Base-by-base conservation (phyloP, 345 rosid genomes). In the Cardamine chenopodiifolia region DNA sequence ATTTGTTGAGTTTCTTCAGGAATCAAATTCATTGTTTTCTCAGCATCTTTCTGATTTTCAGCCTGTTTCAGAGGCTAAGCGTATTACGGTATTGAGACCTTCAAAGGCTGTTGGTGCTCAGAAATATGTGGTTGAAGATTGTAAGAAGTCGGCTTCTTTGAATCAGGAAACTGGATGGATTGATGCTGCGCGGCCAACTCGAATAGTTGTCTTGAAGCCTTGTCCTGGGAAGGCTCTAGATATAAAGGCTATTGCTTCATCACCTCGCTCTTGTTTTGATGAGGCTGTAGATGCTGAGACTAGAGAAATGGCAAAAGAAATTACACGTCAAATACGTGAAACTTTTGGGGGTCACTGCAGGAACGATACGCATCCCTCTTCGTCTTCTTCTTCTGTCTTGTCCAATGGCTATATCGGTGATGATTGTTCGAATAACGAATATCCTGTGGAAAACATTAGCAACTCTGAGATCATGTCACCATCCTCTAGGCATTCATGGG, bases 131-230 rank as follows among this genome's bases (percentile, higher is more conserved):
- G 83, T 67, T 59, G 55, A 70, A n/a, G 80, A 71, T 76, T 82
- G 82, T 28, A 89, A 80, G 75, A 87, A 62, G 54, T 75, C 76
- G 34, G 65, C 54, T 39, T 83, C 69, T 35, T 70, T 61, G 44
- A 81, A 59, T 54, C 82, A 78, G 44, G 83, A 66, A 22, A 67
- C 75, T 15, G 81, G 52, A 34, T 78, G 84, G 85, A 82, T 83
- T 50, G 75, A 70, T 72, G 80, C 82, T 67, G 64, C 80, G 25
- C 92, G 86, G 70, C 90, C 98, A 25, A 92, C 97, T 35, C 84
- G 84, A 45, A 92, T 96, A 76, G 97, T 96, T 65, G 90, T 96
- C 48, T 74, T 96, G 87, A 96, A 89, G 84, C 99, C 98, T 75
- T 82, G 89, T 79, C 80, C 86, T 44, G 89, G 85, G 71, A 91